Conservation (phyloP, 2,329 filamentous ascomycete species). For the Ophiocordyceps camponoti-leonardi region DNA sequence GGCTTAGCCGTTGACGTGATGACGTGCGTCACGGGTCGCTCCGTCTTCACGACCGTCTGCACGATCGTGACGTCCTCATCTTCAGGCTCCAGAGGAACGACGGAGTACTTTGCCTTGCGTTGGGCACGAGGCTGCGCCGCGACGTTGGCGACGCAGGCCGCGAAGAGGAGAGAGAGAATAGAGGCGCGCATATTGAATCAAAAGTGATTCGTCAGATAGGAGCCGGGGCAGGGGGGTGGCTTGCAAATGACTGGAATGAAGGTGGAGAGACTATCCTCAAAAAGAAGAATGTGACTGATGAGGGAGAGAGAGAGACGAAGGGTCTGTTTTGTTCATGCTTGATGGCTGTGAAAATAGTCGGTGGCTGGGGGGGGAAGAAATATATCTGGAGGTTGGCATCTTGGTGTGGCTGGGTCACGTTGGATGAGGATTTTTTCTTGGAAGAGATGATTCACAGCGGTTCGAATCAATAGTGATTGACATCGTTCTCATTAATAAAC, state of each 20-base stretch:
- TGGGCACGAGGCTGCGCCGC: constrained; percentile 8
- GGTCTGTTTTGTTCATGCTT: background rate
- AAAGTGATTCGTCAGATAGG: background rate
- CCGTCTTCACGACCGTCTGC: constrained; percentile 14
- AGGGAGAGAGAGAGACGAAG: background rate
- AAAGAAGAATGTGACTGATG: background rate
- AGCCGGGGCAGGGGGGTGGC: background rate
- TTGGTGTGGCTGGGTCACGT: background rate
- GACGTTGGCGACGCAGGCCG: constrained; percentile 12
- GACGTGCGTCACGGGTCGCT: constrained; percentile 10
- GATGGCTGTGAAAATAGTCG: background rate
- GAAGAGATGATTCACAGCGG: background rate
- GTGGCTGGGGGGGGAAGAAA: background rate
- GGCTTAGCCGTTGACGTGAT: constrained; percentile 11
- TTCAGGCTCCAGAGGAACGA: constrained; percentile 20
- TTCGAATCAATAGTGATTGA: background rate
- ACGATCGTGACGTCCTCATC: constrained; percentile 16
- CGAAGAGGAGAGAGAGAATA: constrained; percentile 6
- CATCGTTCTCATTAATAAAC: too few species aligned
- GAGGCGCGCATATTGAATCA: background rate
- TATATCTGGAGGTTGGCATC: background rate
- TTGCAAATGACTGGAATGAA: background rate
- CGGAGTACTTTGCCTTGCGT: constrained; percentile 14
- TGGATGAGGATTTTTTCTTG: background rate
- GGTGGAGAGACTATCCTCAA: background rate